Base-by-base conservation (phyloP, 306 rosid genomes). In the Fragaria ananassa region DNA sequence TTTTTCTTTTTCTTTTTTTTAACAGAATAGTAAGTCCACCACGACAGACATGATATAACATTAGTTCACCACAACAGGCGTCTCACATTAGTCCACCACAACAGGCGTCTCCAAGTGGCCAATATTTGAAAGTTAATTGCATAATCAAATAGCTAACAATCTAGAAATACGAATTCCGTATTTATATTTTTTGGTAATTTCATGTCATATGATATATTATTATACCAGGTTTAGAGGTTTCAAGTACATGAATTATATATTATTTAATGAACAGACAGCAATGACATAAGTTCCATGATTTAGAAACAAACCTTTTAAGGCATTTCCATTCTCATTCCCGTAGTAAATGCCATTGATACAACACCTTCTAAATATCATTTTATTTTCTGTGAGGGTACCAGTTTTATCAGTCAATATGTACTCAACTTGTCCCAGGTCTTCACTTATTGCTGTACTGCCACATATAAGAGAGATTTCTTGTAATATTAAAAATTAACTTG, bases 361-460 rank as follows among this genome's bases (percentile, higher is more conserved):
- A 71, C 99, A 95, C 81, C 99, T 91, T 89, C 96, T 91, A 82
- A 95, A 95, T 76, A 95, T 95, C 99, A 95, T 95, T 83, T 81
- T 90, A 79, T 95, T 95, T 80, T 95, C 99, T 17, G 99, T 95
- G 71, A 95, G 85, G 63, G 99, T 95, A 78, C 99, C 99, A 25
- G 99, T 95, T 85, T 95, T 95, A 88, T 95, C 99, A 27, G 99
- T 95, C 91, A 95, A 81, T 79, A 95, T 92, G 92, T 92, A 95
- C 89, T 95, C 99, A 56, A 95, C 99, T 86, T 95, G 99, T 78
- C 99, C 99, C 86, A 95, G 91, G 86, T 95, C 97, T 83, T 95
- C 99, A 14, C 99, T 95, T 82, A 95, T 95, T 76, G 99, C 97
- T 89, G 99, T 95, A 84, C 99, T 95, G 99, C 89, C 97, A 91